Evolutionary conservation across 139 green algal genomes (phyloP).

Genomic region (Micractinium sp.): DNA sequence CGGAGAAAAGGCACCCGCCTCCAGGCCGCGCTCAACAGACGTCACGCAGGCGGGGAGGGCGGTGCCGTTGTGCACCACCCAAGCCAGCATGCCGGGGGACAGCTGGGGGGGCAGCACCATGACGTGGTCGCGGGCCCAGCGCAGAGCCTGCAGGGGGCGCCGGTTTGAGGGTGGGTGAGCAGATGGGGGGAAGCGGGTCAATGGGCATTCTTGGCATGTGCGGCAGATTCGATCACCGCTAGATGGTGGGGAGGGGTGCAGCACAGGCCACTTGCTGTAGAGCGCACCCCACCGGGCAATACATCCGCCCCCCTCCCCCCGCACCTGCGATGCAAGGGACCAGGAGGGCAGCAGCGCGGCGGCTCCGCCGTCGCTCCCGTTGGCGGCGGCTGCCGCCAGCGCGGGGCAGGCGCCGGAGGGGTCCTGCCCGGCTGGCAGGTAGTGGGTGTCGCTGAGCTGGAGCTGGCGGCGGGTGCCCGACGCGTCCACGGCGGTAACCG

Average conservation of each 20-base stretch:
- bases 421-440: background rate
- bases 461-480: background rate
- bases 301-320: background rate
- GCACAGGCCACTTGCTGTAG: background rate
- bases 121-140: background rate
- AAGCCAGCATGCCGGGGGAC: background rate
- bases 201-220: too few relatives aligned
- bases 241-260: background rate
- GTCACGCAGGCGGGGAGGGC: background rate
- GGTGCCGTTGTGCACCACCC: constrained; percentile 1
- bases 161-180: background rate
- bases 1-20: background rate
- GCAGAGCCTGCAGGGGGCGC: background rate
- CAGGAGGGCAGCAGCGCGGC: background rate
- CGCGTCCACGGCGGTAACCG: background rate
- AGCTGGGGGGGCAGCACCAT: constrained; percentile 3
- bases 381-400: background rate
- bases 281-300: background rate
- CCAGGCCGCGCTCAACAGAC: background rate
- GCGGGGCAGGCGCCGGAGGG: background rate
- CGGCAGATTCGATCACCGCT: background rate
- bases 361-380: background rate
- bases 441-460: constrained; percentile 8
- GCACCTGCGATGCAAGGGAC: background rate
- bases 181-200: background rate